Percentiles rank a stretch among this genome's conserved stretches.
Evolutionary conservation across 78 protist species (phyloP).

Genomic region (Monocercomonoides exilis): DNA sequence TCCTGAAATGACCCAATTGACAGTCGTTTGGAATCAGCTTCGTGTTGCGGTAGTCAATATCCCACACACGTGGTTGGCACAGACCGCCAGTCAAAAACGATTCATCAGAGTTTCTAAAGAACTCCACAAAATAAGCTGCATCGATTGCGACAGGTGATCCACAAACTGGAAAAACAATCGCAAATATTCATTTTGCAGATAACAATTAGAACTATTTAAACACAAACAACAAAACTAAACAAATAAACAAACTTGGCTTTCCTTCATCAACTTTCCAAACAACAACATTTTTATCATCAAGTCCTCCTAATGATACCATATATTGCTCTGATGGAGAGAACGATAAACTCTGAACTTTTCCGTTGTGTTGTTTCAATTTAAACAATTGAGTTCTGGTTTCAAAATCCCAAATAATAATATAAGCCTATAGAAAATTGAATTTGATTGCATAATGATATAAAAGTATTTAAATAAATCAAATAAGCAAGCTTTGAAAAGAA

Average conservation of each 20-base stretch:
- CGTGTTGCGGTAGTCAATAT: background rate
- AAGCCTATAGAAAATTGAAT: conserved; percentile 6
- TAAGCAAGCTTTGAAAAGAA: no score
- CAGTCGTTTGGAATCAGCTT: background rate
- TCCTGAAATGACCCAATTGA: background rate
- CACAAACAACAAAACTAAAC: background rate
- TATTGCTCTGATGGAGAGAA: background rate
- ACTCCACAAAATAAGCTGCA: background rate
- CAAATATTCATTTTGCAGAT: background rate
- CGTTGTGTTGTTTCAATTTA: background rate
- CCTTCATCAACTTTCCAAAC: background rate
- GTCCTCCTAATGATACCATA: background rate
- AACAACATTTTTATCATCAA: background rate
- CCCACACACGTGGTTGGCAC: conserved; percentile 8
- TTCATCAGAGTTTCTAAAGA: background rate
- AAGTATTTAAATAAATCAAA: no score
- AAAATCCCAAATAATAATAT: background rate
- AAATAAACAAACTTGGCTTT: background rate
- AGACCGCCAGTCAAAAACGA: background rate
- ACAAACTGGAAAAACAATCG: background rate
- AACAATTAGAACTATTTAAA: no score
- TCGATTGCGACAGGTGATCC: background rate
- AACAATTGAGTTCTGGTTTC: background rate
- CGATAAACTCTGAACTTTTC: background rate
- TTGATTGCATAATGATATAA: no score